phyloP scores from a whole-genome alignment of 2,329 filamentous ascomycete genomes.

The Penicillium oxalicum region DNA sequence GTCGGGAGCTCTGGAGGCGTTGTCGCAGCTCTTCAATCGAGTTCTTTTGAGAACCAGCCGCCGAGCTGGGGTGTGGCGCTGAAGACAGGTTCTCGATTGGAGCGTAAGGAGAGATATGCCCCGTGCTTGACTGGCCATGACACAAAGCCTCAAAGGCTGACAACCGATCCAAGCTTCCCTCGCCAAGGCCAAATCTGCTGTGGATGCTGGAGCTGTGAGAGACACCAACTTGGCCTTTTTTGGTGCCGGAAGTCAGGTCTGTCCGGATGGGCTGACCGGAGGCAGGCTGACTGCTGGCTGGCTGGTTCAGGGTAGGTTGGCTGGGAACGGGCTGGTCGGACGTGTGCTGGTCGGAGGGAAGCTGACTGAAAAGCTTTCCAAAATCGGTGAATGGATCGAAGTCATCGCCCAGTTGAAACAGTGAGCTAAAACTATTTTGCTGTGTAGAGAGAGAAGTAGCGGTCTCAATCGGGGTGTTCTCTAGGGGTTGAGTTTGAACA shows the following conservation, averaged over 20 bases:
- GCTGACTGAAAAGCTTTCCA: slow-evolving; percentile 10
- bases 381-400: slow-evolving; percentile 9
- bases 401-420: slow-evolving; percentile 11
- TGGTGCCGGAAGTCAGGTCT: neutral
- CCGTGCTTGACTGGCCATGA: neutral
- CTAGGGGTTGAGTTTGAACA: too few species aligned
- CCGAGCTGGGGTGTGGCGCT: slow-evolving; percentile 21
- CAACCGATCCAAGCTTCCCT: slow-evolving; percentile 16
- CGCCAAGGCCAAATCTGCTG: slow-evolving; percentile 13
- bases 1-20: slow-evolving; percentile 19
- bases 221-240: too few species aligned
- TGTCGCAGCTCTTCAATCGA: slow-evolving; percentile 17
- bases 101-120: slow-evolving; percentile 27
- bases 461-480: too few species aligned
- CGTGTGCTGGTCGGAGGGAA: slow-evolving; percentile 15
- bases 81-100: slow-evolving; percentile 28
- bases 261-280: too few species aligned
- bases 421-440: too few species aligned
- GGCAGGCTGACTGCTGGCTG: slow-evolving; percentile 13
- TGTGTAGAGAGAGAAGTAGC: too few species aligned
- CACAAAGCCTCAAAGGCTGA: neutral
- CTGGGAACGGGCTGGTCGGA: slow-evolving; percentile 18
- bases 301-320: slow-evolving; percentile 17
- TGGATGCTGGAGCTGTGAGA: slow-evolving; percentile 8
- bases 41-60: slow-evolving; percentile 13